Percentiles rank a stretch among this genome's conserved stretches.
These are phyloP conservation scores for Plicaturopsis crispa DNA, from an alignment of 768 basidiomycete genomes.

Conservation along the genomic window DNA sequence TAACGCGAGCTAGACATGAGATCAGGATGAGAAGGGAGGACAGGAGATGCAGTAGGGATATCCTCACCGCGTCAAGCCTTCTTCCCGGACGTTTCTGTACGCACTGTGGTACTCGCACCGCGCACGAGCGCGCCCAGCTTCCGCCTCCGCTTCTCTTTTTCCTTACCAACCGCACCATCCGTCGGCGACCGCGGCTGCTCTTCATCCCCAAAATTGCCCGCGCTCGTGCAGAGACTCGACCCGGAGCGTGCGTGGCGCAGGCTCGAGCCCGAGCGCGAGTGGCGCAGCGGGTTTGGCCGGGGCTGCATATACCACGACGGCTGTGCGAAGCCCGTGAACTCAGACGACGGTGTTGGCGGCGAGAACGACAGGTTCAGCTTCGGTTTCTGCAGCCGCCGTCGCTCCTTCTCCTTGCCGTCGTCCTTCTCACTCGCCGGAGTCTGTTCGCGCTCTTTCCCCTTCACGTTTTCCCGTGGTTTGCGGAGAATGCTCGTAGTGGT, in stretches of 20 bases:
- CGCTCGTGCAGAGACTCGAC: too few relatives aligned
- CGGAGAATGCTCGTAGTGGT: conserved; percentile 16
- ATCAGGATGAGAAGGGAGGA: too few relatives aligned
- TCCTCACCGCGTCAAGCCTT: too few relatives aligned
- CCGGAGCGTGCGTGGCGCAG: not conserved
- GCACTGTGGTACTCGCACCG: too few relatives aligned
- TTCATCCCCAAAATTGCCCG: too few relatives aligned
- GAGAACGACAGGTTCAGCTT: not conserved
- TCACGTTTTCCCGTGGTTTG: conserved; percentile 18
- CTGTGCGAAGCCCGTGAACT: not conserved
- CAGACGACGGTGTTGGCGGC: not conserved
- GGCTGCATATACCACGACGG: not conserved
- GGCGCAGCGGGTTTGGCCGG: not conserved
- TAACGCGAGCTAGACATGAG: too few relatives aligned
- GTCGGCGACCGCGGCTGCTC: too few relatives aligned
- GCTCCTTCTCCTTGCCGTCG: not conserved
- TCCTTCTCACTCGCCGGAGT: conserved; percentile 22
- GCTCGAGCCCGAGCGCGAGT: not conserved
- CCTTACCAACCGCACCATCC: too few relatives aligned
- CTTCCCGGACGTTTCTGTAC: too few relatives aligned
- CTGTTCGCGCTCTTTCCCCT: conserved; percentile 26
- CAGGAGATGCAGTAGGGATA: too few relatives aligned
- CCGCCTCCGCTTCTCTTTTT: too few relatives aligned
- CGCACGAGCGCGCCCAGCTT: too few relatives aligned
- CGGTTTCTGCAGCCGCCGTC: not conserved